phyloP scores from a whole-genome alignment of 352 stramenopile species.

The Phytophthora crassamura region DNA sequence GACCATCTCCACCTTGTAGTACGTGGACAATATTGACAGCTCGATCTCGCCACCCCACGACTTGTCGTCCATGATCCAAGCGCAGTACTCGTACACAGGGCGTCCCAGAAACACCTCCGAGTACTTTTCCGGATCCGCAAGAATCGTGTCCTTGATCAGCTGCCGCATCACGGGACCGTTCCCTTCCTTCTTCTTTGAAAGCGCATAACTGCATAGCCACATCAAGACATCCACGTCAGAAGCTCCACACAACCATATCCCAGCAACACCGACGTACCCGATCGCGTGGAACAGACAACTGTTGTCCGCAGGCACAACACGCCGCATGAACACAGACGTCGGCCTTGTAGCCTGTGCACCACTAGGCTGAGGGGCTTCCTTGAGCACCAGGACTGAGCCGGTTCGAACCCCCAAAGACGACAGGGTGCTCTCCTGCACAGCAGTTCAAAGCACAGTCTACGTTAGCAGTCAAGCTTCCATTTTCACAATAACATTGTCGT shows the following conservation, averaged over 20 bases:
- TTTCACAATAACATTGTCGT: not conserved
- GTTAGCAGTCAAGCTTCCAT: not conserved
- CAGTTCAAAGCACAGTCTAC: slow-evolving; percentile 2
- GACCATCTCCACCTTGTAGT: slow-evolving; percentile 84
- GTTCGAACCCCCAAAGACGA: slow-evolving; percentile 63
- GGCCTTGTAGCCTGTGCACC: slow-evolving; percentile 26
- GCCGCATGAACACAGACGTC: slow-evolving; percentile 68
- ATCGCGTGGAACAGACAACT: slow-evolving; percentile 91
- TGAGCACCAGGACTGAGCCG: slow-evolving; percentile 77
- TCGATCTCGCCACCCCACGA: slow-evolving; percentile 91
- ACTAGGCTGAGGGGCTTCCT: slow-evolving; percentile 50
- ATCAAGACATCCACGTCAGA: slow-evolving; percentile 1
- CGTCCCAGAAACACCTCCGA: slow-evolving; percentile 83
- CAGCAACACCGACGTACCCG: slow-evolving; percentile 39
- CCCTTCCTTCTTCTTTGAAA: slow-evolving; percentile 65
- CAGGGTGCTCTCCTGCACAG: slow-evolving; percentile 51
- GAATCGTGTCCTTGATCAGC: slow-evolving; percentile 79
- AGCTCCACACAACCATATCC: not conserved
- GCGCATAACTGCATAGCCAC: slow-evolving; percentile 52
- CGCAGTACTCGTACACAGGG: slow-evolving; percentile 81
- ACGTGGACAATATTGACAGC: slow-evolving; percentile 80
- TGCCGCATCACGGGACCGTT: slow-evolving; percentile 70
- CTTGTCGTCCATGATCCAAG: slow-evolving; percentile 84
- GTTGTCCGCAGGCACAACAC: slow-evolving; percentile 85
- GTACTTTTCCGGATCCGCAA: slow-evolving; percentile 63